These are phyloP conservation scores for Boletus huronensis DNA, from an alignment of 768 basidiomycete species.

Conservation along the genomic window DNA sequence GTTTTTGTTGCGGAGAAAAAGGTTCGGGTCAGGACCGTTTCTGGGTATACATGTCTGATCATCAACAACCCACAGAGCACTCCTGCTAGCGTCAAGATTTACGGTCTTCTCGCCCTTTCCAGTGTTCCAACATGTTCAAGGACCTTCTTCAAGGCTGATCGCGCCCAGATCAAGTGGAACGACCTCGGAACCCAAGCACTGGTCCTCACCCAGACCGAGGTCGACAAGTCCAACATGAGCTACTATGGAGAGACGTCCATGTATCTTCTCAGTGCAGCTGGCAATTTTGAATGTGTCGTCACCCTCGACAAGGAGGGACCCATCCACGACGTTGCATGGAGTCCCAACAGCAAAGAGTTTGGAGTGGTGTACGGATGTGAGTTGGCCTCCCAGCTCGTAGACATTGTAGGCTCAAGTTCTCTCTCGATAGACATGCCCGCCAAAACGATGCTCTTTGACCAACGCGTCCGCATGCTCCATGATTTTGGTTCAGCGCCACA, in stretches of 20 bases:
- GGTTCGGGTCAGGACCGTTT: conserved; percentile 35
- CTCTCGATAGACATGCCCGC: conserved; percentile 81
- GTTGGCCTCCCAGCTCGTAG: conserved; percentile 31
- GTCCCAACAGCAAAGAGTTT: conserved; percentile 95
- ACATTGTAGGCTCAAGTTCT: neutral
- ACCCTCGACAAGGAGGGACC: conserved; percentile 93
- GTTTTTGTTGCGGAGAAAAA: conserved; percentile 95
- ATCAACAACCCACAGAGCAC: conserved; percentile 52
- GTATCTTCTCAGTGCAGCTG: conserved; percentile 87
- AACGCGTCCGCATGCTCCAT: conserved; percentile 80
- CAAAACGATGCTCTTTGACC: conserved; percentile 87
- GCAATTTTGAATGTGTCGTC: conserved; percentile 91
- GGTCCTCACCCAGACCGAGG: conserved; percentile 91
- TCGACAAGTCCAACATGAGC: conserved; percentile 94
- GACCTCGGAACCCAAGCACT: conserved; percentile 88
- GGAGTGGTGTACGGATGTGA: conserved; percentile 94
- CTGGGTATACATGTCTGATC: neutral
- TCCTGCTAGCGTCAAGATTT: conserved; percentile 85
- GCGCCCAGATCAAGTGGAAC: conserved; percentile 94
- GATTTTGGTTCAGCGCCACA: conserved; percentile 88
- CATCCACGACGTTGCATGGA: conserved; percentile 96
- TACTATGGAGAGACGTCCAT: conserved; percentile 98
- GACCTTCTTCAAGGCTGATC: conserved; percentile 94
- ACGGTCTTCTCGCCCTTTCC: conserved; percentile 61
- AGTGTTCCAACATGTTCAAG: conserved; percentile 78